These are phyloP conservation scores for Zelopaecilomyces penicillatus DNA, from an alignment of 2,329 filamentous ascomycete genomes.

Conservation along the genomic window DNA sequence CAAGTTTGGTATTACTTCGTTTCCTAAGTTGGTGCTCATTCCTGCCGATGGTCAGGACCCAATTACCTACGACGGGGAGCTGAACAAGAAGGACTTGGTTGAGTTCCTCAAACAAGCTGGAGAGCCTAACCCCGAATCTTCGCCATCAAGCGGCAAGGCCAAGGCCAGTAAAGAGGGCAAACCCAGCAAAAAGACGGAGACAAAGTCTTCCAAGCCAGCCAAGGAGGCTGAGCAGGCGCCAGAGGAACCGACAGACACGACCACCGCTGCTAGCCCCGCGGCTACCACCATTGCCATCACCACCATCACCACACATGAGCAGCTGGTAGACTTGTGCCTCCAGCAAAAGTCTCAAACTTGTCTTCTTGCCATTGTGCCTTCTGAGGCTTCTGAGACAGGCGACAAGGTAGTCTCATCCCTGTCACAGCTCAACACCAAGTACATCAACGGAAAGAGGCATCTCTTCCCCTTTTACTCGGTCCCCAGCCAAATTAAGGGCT, in stretches of 20 bases:
- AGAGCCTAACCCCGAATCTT: constrained; percentile 68
- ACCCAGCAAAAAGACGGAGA: constrained; percentile 31
- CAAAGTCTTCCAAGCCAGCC: constrained; percentile 24
- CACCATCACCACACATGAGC: constrained; percentile 52
- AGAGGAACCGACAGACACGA: constrained; percentile 22
- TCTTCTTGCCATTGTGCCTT: constrained; percentile 64
- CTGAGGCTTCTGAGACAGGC: constrained; percentile 40
- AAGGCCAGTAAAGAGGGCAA: constrained; percentile 12
- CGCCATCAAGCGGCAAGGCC: constrained; percentile 32
- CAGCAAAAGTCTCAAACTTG: constrained; percentile 71
- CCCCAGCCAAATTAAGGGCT: constrained; percentile 37
- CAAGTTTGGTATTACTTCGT: constrained; percentile 67
- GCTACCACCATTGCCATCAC: constrained; percentile 52
- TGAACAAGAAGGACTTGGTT: constrained; percentile 77
- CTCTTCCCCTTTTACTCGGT: constrained; percentile 81
- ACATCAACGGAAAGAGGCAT: constrained; percentile 55
- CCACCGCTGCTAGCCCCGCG: constrained; percentile 11
- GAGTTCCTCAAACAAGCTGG: constrained; percentile 75
- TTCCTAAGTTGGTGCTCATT: constrained; percentile 73
- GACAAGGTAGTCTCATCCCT: constrained; percentile 54
- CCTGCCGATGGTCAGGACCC: constrained; percentile 61
- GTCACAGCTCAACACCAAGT: constrained; percentile 67
- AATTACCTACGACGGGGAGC: constrained; percentile 68
- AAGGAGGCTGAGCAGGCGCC: constrained; percentile 20
- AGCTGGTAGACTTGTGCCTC: constrained; percentile 65